These are phyloP conservation scores for Purpureocillium lavendulum DNA, from an alignment of 2,329 filamentous ascomycete species.

Conservation along the genomic window DNA sequence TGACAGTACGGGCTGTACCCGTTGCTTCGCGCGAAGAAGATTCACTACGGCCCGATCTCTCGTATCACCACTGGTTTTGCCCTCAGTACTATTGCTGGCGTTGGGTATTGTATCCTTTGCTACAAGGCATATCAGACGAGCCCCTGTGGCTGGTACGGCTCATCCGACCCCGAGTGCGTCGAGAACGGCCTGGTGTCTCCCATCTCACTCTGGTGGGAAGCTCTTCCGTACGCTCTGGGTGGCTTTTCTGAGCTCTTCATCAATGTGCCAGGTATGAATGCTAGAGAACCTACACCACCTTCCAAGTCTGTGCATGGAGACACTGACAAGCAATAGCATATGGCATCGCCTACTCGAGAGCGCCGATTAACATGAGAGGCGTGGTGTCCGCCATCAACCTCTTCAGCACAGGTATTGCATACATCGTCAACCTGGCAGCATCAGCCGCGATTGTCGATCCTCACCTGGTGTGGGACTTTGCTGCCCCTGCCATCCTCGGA, in stretches of 20 bases:
- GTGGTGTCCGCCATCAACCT: slow-evolving; percentile 41
- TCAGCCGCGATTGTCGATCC: slow-evolving; percentile 39
- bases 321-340: slow-evolving; percentile 28
- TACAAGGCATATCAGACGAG: slow-evolving; percentile 48
- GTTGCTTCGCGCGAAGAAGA: slow-evolving; percentile 36
- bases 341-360: slow-evolving; percentile 42
- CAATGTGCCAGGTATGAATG: slow-evolving; percentile 12
- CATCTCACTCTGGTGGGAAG: slow-evolving; percentile 16
- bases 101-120: slow-evolving; percentile 48
- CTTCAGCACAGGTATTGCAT: slow-evolving; percentile 36
- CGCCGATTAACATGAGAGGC: slow-evolving; percentile 42
- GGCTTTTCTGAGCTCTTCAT: slow-evolving; percentile 19
- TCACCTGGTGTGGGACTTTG: slow-evolving; percentile 41
- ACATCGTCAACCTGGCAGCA: slow-evolving; percentile 34
- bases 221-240: slow-evolving; percentile 15
- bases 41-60: slow-evolving; percentile 50
- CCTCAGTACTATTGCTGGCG: slow-evolving; percentile 37
- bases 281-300: background rate
- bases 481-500: slow-evolving; percentile 36
- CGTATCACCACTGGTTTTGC: slow-evolving; percentile 52
- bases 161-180: slow-evolving; percentile 12
- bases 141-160: slow-evolving; percentile 31
- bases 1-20: slow-evolving; percentile 40
- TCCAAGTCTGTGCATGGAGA: no score
- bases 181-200: slow-evolving; percentile 13